Evolutionary conservation across 805 yeast genomes (phyloP), one percentile per base, ranked within the genome.

Genomic region (Saccharomycopsis fermentans): DNA sequence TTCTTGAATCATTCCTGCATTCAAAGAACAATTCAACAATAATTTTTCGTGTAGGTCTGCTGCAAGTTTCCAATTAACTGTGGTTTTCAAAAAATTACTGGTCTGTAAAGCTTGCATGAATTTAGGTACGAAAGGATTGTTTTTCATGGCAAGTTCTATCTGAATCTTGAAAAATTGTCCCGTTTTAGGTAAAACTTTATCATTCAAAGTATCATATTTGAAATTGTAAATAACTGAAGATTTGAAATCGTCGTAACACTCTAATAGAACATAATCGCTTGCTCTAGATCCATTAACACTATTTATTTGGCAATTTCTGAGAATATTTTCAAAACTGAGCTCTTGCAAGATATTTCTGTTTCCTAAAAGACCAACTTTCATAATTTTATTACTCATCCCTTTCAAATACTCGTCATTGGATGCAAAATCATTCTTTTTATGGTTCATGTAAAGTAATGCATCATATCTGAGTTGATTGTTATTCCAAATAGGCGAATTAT

Each of bases 241-340:
- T 67, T 90, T 92, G 63, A 80, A 71, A 59, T 81, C 78, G 58
- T 85, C 78, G 2, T 87, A 87, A 1, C 90, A 81, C 39, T 76
- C 77, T 12, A 77, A 73, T 55, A 90, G 80, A 24, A 83, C 68
- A 21, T 79, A 74, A 61, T 80, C 82, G 29, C 82, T 76, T 1
- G 87, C 83, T 66, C 75, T 32, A 75, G 73, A n/a, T 14, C 58
- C 58, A 8, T 47, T 67, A 55, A 78, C 77, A 53, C 77, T 70
- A 17, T 84, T 67, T 3, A 43, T 43, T 21, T 43, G 50, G n/a
- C 50, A 43, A 1, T 81, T 73, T 57, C 90, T 71, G 68, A 79
- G 79, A 4, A 75, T 71, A 19, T 82, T 72, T 37, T 81, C 78
- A 29, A 82, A 65, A 2, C 89, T 90, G 53, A 78, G 61, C 37